Evolutionary conservation across 495 filamentous ascomycete genomes (phyloP), one percentile per base, ranked within the genome.

Genomic region (Cryomyces minteri): DNA sequence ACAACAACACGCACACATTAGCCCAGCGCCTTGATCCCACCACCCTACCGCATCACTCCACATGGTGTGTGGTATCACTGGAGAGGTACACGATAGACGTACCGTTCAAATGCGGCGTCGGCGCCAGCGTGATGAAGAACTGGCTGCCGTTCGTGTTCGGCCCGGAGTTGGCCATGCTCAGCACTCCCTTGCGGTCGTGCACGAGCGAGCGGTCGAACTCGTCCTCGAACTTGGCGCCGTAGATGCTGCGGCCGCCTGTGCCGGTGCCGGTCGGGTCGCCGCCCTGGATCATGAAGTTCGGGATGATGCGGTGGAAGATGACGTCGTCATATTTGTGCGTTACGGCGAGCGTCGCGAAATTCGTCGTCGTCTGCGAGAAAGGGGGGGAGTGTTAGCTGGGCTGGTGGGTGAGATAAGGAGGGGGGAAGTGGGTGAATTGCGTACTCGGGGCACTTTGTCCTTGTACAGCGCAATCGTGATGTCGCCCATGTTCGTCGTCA

Each of bases 211-310:
- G 39, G 37, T 47, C 43, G 34, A 49, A 37, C 43, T 55, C 53
- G 43, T 55, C 53, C 14, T 46, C 43, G 44, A 52, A 55, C 43
- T 52, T 49, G 39, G 29, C 28, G 53, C 53, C 53, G 47, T 50
- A 55, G 18, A 55, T 55, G 41, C 30, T 39, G 10, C 32, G 29
- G 30, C 53, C 49, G 50, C 53, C 53, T 8, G 43, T 32, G 39
- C 53, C 53, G 25, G 46, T 47, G 40, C 53, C 50, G 33, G 50
- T 55, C 8, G 47, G 47, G 43, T 55, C 53, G 33, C 53, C 53
- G 32, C 53, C 53, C 32, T 55, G 53, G 47, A 55, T 52, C 52
- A 54, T 54, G 52, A 54, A 54, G 43, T 43, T 40, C 1, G 44
- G 38, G 32, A 54, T 54, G 38, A 54, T 47, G 43, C 52, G 52